These are phyloP conservation scores for Glycine tomentella DNA, from an alignment of 306 rosid species.

Conservation along the genomic window DNA sequence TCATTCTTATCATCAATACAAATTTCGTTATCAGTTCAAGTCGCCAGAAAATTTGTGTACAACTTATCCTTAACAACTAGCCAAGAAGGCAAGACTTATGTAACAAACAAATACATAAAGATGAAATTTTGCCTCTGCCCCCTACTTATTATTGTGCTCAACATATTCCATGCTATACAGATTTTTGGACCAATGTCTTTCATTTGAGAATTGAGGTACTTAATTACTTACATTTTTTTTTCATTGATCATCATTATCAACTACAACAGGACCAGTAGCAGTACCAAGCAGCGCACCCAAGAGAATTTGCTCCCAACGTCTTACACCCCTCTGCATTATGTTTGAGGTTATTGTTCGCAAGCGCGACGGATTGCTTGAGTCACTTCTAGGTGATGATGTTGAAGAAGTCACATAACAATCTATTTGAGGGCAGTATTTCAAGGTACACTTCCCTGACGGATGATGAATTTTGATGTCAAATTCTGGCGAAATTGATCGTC, in stretches of 20 bases:
- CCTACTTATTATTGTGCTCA: background rate
- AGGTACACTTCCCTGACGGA: constrained; percentile 49
- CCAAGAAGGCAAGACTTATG: constrained; percentile 3
- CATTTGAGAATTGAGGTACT: background rate
- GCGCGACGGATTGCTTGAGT: constrained; percentile 42
- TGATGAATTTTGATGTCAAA: constrained; percentile 48
- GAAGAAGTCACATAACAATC: background rate
- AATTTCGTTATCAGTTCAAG: background rate
- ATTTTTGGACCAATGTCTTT: background rate
- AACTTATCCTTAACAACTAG: constrained; percentile 1
- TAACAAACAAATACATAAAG: background rate
- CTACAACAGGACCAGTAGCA: background rate
- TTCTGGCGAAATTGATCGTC: constrained; percentile 47
- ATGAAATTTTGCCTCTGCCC: background rate
- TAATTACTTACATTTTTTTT: constrained; percentile 1
- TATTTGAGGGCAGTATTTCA: constrained; percentile 46
- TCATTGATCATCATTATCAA: constrained; percentile 35
- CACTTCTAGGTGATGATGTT: constrained; percentile 13
- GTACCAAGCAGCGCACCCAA: constrained; percentile 40
- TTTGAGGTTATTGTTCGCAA: constrained; percentile 39
- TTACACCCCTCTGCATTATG: constrained; percentile 46
- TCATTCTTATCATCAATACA: background rate
- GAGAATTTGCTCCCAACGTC: constrained; percentile 50
- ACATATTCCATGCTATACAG: constrained; percentile 8
- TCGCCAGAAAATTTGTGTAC: background rate